Evolutionary conservation across 73 alveolate species (phyloP), one percentile per base, ranked within the genome.

Genomic region (Paramecium tetraurelia): DNA sequence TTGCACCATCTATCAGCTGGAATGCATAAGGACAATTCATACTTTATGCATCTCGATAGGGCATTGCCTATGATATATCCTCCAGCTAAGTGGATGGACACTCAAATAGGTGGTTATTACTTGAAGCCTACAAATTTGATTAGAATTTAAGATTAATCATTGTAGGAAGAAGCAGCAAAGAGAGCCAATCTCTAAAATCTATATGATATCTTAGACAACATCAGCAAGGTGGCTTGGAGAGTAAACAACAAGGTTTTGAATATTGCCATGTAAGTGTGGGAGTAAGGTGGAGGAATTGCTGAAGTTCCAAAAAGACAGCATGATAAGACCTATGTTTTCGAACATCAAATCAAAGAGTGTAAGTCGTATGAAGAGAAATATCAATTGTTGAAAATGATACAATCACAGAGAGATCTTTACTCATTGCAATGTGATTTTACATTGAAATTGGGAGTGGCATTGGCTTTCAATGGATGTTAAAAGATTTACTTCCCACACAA

Each of bases 401-500:
- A 96, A 85, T 92, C 95, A 92, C 35, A 94, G 76, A 95, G 97
- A 92, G 99, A 97, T 70, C 89, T 93, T 40, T 97, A 95, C 84
- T 95, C 97, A 1, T 83, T 97, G 22, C 36, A 96, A 53, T 93
- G 98, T 85, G 99, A 97, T 31, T 97, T 97, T 85, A 86, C 93
- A 22, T 85, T 97, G 53, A 93, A 97, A 88, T 92, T 96, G 5
- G 86, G 94, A 9, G 97, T 97, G 1, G 98, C 99, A 1, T 58
- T 86, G 84, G 88, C 96, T 43, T 97, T 97, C 89, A 96, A 92
- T 80, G 50, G 89, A 6, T 93, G 94, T 11, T 93, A 90, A 20
- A 70, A 93, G 33, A 50, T 98, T 16, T 98, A 96, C 92, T 96
- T 97, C 95, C 99, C 99, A 8, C 99, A 97, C 76, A 98, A 98